phyloP scores from a whole-genome alignment of 805 yeast species.

The Gaillardinia entomophila region DNA sequence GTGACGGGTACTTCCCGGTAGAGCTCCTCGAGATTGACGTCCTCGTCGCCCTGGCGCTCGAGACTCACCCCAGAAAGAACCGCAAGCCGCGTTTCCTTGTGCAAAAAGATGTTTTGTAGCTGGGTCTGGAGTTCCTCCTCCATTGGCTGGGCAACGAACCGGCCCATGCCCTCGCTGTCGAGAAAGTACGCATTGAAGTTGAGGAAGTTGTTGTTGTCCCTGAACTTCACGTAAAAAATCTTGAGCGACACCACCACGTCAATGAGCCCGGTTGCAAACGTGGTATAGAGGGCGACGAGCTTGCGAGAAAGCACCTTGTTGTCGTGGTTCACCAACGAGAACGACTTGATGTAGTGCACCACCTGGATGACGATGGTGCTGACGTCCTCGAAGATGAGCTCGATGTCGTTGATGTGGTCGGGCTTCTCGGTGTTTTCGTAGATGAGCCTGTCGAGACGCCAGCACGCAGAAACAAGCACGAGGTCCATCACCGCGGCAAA shows the following conservation, averaged over 20 bases:
- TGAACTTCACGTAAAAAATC: constrained; percentile 26
- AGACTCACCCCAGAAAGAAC: constrained; percentile 28
- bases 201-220: constrained; percentile 9
- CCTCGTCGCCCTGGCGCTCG: constrained; percentile 51
- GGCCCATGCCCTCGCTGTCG: constrained; percentile 9
- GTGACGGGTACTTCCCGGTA: constrained; percentile 4
- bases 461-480: constrained; percentile 19
- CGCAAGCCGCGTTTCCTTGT: constrained; percentile 45
- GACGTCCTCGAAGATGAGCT: constrained; percentile 14
- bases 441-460: constrained; percentile 31
- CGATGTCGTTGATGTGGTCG: constrained; percentile 18
- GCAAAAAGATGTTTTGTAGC: constrained; percentile 39
- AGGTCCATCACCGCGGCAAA: constrained; percentile 18
- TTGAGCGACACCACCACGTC: constrained; percentile 30
- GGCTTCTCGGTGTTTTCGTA: constrained; percentile 11
- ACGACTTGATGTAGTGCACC: constrained; percentile 5
- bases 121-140: constrained; percentile 22
- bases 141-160: constrained; percentile 14
- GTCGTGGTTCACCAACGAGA: not conserved
- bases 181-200: constrained; percentile 29
- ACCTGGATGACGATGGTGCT: constrained; percentile 9
- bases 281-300: constrained; percentile 18
- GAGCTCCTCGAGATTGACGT: constrained; percentile 32
- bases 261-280: constrained; percentile 18
- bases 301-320: constrained; percentile 8